phyloP scores from a whole-genome alignment of 805 yeast species.

The Candida koratica region DNA sequence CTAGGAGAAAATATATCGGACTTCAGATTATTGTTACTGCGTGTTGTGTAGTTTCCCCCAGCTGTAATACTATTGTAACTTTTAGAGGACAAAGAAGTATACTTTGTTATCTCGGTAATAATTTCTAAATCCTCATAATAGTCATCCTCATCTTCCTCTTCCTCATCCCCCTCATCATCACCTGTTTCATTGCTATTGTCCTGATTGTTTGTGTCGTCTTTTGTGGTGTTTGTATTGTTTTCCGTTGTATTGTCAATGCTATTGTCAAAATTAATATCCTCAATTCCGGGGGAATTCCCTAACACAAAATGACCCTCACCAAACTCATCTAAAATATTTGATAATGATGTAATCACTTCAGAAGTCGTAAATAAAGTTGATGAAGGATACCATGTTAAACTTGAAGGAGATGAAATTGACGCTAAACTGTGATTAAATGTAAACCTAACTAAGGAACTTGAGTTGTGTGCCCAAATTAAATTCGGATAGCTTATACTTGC shows the following conservation, averaged over 20 bases:
- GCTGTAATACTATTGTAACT: too few species aligned
- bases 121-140: background rate
- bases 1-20: too few species aligned
- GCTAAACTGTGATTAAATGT: background rate
- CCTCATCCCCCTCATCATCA: conserved; percentile 4
- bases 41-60: too few species aligned
- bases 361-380: background rate
- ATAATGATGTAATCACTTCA: background rate
- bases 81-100: too few species aligned
- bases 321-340: conserved; percentile 1
- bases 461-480: background rate
- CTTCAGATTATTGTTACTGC: too few species aligned
- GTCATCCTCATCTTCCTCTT: too few species aligned
- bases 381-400: background rate
- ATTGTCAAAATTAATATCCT: background rate
- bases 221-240: background rate
- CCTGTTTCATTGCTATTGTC: conserved; percentile 1
- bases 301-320: conserved; percentile 9
- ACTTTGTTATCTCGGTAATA: conserved; percentile 3
- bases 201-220: background rate
- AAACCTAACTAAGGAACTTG: background rate
- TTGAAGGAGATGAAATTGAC: too few species aligned
- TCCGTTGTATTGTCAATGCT: background rate
- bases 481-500: conserved; percentile 2
- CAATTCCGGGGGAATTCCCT: conserved; percentile 4